These are phyloP conservation scores for Penicillium cinerascens DNA, from an alignment of 495 filamentous ascomycete genomes.

Conservation along the genomic window DNA sequence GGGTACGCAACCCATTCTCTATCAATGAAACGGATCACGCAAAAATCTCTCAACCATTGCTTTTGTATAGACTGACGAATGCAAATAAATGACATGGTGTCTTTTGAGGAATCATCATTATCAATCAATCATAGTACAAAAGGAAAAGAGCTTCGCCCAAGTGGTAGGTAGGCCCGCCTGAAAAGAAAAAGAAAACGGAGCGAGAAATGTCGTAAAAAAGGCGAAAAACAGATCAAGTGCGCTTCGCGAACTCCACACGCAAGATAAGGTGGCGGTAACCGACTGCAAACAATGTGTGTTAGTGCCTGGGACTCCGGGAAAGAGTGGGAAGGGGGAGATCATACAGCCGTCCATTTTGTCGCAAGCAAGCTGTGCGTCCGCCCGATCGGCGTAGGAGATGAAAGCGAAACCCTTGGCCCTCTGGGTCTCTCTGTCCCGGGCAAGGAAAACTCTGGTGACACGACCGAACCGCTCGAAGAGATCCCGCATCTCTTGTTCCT, in stretches of 20 bases:
- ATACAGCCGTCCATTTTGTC: slow-evolving; percentile 97
- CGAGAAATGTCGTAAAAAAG: slow-evolving; percentile 26
- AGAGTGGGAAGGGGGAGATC: slow-evolving; percentile 26
- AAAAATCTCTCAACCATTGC: slow-evolving; percentile 33
- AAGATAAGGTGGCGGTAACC: slow-evolving; percentile 89
- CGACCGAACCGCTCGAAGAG: slow-evolving; percentile 97
- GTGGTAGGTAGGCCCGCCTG: slow-evolving; percentile 30
- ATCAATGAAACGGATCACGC: background rate
- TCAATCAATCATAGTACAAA: slow-evolving; percentile 46
- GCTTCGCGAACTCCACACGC: slow-evolving; percentile 89
- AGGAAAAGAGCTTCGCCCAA: slow-evolving; percentile 33
- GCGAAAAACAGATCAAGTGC: slow-evolving; percentile 46
- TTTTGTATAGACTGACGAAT: slow-evolving; percentile 36
- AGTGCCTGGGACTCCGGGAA: slow-evolving; percentile 9
- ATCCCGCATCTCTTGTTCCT: slow-evolving; percentile 89
- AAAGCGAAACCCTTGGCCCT: slow-evolving; percentile 97
- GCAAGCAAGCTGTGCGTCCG: slow-evolving; percentile 86
- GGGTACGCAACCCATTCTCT: background rate
- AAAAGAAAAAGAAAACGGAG: slow-evolving; percentile 31
- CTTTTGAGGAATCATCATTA: slow-evolving; percentile 43
- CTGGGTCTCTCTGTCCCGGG: slow-evolving; percentile 93
- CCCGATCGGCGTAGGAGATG: slow-evolving; percentile 87
- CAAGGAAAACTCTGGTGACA: slow-evolving; percentile 94
- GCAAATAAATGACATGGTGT: slow-evolving; percentile 39
- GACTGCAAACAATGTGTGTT: slow-evolving; percentile 42